Evolutionary conservation across 768 basidiomycete species (phyloP).

Genomic region (Boletus vermiculosoides): DNA sequence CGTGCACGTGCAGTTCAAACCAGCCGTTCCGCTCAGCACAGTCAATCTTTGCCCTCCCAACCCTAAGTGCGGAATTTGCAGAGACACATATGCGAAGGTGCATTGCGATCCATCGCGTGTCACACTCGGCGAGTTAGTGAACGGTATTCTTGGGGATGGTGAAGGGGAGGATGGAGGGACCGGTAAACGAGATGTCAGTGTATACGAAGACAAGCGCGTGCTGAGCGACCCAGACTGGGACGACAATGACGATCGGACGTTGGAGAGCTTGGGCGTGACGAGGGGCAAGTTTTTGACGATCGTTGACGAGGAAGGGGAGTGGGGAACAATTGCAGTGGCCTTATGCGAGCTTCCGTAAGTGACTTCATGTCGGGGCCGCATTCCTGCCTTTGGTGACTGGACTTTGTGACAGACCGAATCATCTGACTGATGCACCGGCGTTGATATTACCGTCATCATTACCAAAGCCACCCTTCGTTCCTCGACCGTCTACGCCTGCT

Average conservation of each 20-base stretch:
- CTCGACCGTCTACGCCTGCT: slow-evolving; percentile 37
- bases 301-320: slow-evolving; percentile 82
- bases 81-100: slow-evolving; percentile 77
- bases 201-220: slow-evolving; percentile 84
- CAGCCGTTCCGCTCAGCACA: slow-evolving; percentile 72
- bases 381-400: background rate
- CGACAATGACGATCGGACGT: slow-evolving; percentile 77
- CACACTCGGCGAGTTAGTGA: slow-evolving; percentile 70
- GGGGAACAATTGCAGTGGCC: slow-evolving; percentile 68
- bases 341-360: slow-evolving; percentile 72
- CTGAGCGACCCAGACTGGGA: slow-evolving; percentile 93
- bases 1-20: slow-evolving; percentile 77
- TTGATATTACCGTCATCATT: slow-evolving; percentile 66
- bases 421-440: slow-evolving; percentile 48
- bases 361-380: background rate
- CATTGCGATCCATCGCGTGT: slow-evolving; percentile 70
- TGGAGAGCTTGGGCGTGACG: slow-evolving; percentile 77
- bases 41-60: slow-evolving; percentile 70
- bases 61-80: slow-evolving; percentile 76
- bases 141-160: slow-evolving; percentile 60
- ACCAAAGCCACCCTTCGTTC: slow-evolving; percentile 51
- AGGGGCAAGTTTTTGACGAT: slow-evolving; percentile 87
- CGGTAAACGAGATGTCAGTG: slow-evolving; percentile 61
- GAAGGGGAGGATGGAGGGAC: slow-evolving; percentile 33
- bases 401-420: slow-evolving; percentile 45